phyloP scores from a whole-genome alignment of 2,329 filamentous ascomycete species.

The Curvularia hawaiiensis region DNA sequence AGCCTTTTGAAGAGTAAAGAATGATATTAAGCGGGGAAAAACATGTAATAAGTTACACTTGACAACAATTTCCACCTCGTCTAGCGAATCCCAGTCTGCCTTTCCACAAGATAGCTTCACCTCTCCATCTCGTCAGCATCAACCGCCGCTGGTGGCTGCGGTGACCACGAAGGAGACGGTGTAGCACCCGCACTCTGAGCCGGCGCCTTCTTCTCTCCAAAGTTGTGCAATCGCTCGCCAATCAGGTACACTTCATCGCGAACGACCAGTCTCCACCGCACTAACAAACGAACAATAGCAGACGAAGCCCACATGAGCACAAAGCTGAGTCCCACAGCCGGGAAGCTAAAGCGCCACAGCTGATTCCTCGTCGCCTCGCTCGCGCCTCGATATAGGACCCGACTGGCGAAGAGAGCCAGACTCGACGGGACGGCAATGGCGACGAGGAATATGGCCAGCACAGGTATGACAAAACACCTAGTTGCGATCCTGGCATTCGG shows the following conservation, averaged over 20 bases:
- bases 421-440: slow-evolving; percentile 70
- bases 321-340: slow-evolving; percentile 58
- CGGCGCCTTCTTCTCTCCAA: slow-evolving; percentile 63
- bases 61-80: background rate
- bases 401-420: slow-evolving; percentile 60
- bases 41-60: background rate
- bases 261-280: slow-evolving; percentile 79
- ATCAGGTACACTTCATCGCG: slow-evolving; percentile 96
- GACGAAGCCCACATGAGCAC: slow-evolving; percentile 58
- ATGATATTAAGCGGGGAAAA: background rate
- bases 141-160: background rate
- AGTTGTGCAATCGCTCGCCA: slow-evolving; percentile 93
- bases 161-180: background rate
- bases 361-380: slow-evolving; percentile 57
- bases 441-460: slow-evolving; percentile 63
- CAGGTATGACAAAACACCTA: slow-evolving; percentile 83
- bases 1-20: background rate
- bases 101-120: background rate
- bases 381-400: slow-evolving; percentile 41
- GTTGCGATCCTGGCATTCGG: slow-evolving; percentile 82
- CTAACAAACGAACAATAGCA: slow-evolving; percentile 62
- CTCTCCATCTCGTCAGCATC: background rate
- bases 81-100: background rate
- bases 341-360: slow-evolving; percentile 75
- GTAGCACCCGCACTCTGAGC: background rate